phyloP scores from a whole-genome alignment of 352 stramenopile species.

The Aphanomyces astaci region DNA sequence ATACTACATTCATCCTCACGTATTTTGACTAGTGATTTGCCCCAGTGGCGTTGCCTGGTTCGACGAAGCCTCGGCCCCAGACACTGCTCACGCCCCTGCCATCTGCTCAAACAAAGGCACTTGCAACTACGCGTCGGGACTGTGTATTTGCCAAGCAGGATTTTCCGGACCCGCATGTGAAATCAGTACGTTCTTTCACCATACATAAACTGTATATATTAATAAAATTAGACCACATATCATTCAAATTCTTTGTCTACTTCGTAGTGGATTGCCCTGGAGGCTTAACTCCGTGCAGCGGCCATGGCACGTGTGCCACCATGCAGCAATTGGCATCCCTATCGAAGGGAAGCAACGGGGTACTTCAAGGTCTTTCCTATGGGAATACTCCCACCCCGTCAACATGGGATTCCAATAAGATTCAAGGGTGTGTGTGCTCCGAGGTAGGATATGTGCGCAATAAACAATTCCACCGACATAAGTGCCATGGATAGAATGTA shows the following conservation, averaged over 20 bases:
- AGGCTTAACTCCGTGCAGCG: constrained; percentile 42
- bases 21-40: too few species aligned
- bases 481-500: constrained; percentile 28
- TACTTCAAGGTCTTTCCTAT: constrained; percentile 49
- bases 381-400: constrained; percentile 46
- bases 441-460: neutral
- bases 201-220: too few species aligned
- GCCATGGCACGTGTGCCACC: constrained; percentile 59
- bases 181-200: constrained; percentile 15
- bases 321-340: constrained; percentile 57
- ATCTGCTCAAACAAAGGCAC: constrained; percentile 48
- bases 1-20: too few species aligned
- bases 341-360: constrained; percentile 33
- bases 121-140: constrained; percentile 43
- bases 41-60: constrained; percentile 55
- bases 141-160: constrained; percentile 54
- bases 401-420: constrained; percentile 80
- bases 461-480: too few species aligned
- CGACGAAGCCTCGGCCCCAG: constrained; percentile 40
- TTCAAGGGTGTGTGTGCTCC: constrained; percentile 73
- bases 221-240: too few species aligned
- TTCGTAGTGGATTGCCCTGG: constrained; percentile 42
- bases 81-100: constrained; percentile 43
- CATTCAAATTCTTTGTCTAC: too few species aligned
- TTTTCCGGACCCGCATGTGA: constrained; percentile 78